Conservation (phyloP, 1,139 yeast species). For the Protomyces pachydermus region DNA sequence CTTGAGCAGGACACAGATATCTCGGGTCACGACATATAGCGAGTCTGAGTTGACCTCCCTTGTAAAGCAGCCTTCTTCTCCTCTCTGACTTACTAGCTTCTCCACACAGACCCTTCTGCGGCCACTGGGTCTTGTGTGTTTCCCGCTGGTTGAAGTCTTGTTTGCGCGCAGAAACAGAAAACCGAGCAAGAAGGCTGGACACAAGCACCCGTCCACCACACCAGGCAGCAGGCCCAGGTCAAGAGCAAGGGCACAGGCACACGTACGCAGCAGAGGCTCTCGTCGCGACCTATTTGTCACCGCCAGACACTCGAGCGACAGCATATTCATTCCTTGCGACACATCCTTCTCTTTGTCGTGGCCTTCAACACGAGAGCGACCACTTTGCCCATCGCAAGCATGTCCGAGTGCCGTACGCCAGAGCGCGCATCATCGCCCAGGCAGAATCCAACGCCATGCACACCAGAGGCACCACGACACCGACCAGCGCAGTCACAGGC, state of each 20-base stretch:
- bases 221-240: background rate
- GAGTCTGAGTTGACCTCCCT: no score
- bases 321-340: background rate
- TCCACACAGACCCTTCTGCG: no score
- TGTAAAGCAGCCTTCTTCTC: no score
- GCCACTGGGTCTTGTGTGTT: no score
- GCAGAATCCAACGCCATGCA: conserved; percentile 9
- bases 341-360: background rate
- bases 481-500: background rate
- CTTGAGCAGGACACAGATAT: no score
- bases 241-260: background rate
- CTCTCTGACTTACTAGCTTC: no score
- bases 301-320: background rate
- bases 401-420: background rate
- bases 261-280: background rate
- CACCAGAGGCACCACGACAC: conserved; percentile 7
- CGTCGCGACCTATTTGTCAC: background rate
- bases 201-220: background rate
- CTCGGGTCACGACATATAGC: no score
- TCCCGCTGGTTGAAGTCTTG: no score
- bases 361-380: no score
- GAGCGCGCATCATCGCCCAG: conserved; percentile 2
- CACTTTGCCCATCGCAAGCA: no score
- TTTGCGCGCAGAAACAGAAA: background rate
- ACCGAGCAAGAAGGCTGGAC: background rate